Evolutionary conservation across 2,329 filamentous ascomycete species (phyloP).

Genomic region (Talaromyces sp.): DNA sequence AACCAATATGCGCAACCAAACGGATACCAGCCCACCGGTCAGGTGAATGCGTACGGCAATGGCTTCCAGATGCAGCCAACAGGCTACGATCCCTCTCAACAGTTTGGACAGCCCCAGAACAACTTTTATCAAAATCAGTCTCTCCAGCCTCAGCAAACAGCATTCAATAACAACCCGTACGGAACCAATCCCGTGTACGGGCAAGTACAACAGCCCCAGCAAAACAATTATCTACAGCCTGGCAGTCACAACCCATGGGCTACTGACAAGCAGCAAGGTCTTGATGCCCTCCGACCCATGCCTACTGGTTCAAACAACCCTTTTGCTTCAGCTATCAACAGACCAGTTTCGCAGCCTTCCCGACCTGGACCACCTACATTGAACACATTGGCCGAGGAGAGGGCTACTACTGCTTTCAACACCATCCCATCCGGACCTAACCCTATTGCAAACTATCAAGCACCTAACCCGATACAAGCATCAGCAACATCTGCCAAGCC

Average conservation of each 20-base stretch:
- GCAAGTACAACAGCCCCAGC: constrained; percentile 47
- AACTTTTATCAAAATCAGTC: constrained; percentile 51
- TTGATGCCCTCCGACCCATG: constrained; percentile 68
- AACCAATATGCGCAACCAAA: constrained; percentile 73
- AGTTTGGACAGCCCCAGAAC: constrained; percentile 39
- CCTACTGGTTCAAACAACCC: constrained; percentile 97
- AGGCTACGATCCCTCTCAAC: constrained; percentile 59
- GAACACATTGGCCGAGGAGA: constrained; percentile 76
- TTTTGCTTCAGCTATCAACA: constrained; percentile 71
- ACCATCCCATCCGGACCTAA: constrained; percentile 46
- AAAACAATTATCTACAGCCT: constrained; percentile 63
- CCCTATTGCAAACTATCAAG: constrained; percentile 32
- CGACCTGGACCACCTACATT: constrained; percentile 65
- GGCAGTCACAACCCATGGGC: constrained; percentile 97
- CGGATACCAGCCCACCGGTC: constrained; percentile 65
- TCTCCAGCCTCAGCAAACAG: constrained; percentile 58
- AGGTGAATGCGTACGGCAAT: constrained; percentile 64
- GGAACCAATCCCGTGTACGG: constrained; percentile 46
- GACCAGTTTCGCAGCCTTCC: constrained; percentile 53
- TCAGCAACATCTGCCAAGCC: constrained; percentile 34
- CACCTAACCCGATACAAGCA: constrained; percentile 19
- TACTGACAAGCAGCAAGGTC: constrained; percentile 52
- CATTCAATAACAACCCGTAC: constrained; percentile 60
- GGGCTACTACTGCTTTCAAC: constrained; percentile 64
- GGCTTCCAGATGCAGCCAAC: constrained; percentile 67